Evolutionary conservation across 2,329 filamentous ascomycete genomes (phyloP), one percentile per base, ranked within the genome.

Genomic region (Botrytis paeoniae): DNA sequence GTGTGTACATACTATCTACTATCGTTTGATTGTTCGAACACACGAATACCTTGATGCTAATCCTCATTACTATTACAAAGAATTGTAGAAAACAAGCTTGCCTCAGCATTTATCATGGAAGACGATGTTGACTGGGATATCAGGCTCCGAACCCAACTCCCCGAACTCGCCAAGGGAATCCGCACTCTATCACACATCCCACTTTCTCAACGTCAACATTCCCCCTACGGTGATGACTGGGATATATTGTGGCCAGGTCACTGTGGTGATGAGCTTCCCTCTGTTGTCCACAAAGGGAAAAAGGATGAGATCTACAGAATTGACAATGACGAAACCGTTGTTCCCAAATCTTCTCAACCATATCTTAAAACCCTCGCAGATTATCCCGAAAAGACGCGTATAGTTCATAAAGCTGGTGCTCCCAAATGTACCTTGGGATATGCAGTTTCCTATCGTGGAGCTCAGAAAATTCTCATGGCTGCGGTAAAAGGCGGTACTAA

Each of bases 391-490:
- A 45, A 75, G 4, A 78, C 73, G 22, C 78, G 81, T 4, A 75
- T 80, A 4, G 77, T 82, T 12, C 80, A 81, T 71, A 75, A 76
- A 43, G 77, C 78, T 9, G 75, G 75, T 0, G 76, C 76, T 10
- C 78, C 78, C 2, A 76, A 80, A 41, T 83, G 81, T 73, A 78
- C 79, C 7, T 81, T 81, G 73, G 78, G 80, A 3, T 83, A 83
- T 63, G 82, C 79, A 2, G 74, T 83, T 22, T 80, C 80, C 0
- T 77, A 75, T 20, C 73, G 74, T 16, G 76, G 77, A 32, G 76
- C 77, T 9, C 86, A 89, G 78, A 90, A 90, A 81, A 88, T 91
- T 39, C 85, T 88, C 74, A 89, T 88, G 81, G 88, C 89, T 75
- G 88, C 87, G 70, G 61, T 75, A 25, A 78, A 81, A 70, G 77